Conservation (phyloP, 2,329 filamentous ascomycete species). For the Aspergillus piperis region DNA sequence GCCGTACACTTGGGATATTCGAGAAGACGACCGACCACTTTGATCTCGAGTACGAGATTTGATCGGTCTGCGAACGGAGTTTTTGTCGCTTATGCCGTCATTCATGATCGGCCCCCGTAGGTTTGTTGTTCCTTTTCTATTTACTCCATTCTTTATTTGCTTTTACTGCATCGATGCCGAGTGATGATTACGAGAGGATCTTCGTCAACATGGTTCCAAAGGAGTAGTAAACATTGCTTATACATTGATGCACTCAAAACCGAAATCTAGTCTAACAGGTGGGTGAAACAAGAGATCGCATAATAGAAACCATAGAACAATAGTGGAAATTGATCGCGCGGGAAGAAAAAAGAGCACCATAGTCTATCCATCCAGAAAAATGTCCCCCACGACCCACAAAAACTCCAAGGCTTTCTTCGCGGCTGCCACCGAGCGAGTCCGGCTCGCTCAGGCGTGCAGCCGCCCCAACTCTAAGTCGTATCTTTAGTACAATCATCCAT, state of each 20-base stretch:
- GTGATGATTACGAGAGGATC: not conserved
- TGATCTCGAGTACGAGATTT: not conserved
- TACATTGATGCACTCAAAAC: conserved; percentile 3
- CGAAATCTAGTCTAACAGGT: conserved; percentile 6
- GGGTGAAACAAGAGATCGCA: not conserved
- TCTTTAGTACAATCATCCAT: conserved; percentile 5
- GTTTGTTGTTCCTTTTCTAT: not conserved
- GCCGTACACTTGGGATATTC: not conserved
- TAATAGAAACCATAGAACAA: not conserved
- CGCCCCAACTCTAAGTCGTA: conserved; percentile 13
- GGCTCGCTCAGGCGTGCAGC: conserved; percentile 13
- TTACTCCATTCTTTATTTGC: not conserved
- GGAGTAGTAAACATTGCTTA: not conserved
- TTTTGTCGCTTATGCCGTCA: not conserved
- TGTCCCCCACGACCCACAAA: conserved; percentile 11
- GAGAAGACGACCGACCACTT: not conserved
- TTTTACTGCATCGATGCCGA: not conserved
- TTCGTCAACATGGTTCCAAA: not conserved
- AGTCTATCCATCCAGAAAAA: not conserved
- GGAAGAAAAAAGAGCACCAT: not conserved
- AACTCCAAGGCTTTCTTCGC: conserved; percentile 15
- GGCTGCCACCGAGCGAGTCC: conserved; percentile 14
- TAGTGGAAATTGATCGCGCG: not conserved
- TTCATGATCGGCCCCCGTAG: not conserved
- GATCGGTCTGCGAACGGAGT: not conserved